These are phyloP conservation scores for Perkinsus marinus DNA, from an alignment of 169 alveolate species.

Conservation along the genomic window DNA sequence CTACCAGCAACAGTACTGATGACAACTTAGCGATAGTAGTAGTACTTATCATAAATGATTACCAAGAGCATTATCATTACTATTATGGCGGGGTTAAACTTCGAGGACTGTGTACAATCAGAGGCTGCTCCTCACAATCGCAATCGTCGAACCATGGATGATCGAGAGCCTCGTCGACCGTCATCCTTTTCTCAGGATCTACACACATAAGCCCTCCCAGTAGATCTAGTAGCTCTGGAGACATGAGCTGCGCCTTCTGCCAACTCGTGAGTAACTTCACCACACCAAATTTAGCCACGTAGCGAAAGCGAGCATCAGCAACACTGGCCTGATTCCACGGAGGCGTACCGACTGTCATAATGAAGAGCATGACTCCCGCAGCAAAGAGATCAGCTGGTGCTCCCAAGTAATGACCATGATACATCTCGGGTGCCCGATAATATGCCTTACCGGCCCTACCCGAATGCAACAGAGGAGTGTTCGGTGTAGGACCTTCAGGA, in stretches of 20 bases:
- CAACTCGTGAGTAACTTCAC: constrained; percentile 5
- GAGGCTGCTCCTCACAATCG: not conserved
- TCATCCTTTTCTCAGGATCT: constrained; percentile 47
- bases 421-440: constrained; percentile 20
- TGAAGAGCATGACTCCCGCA: constrained; percentile 16
- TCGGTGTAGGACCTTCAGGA: not conserved
- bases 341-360: constrained; percentile 14
- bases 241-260: constrained; percentile 2
- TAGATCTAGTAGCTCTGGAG: constrained; percentile 30
- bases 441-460: constrained; percentile 13
- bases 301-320: constrained; percentile 9
- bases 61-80: too few species aligned
- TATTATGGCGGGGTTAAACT: not conserved
- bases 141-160: constrained; percentile 41
- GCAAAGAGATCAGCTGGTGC: constrained; percentile 17
- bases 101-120: not conserved
- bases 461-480: not conserved
- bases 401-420: constrained; percentile 7
- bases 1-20: too few species aligned
- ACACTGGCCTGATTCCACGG: constrained; percentile 17
- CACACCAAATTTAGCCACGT: constrained; percentile 3
- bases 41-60: too few species aligned
- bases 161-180: constrained; percentile 49
- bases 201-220: constrained; percentile 38
- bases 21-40: too few species aligned